These are phyloP conservation scores for Chlorella vulgaris DNA, from an alignment of 139 green algal species.

Conservation along the genomic window DNA sequence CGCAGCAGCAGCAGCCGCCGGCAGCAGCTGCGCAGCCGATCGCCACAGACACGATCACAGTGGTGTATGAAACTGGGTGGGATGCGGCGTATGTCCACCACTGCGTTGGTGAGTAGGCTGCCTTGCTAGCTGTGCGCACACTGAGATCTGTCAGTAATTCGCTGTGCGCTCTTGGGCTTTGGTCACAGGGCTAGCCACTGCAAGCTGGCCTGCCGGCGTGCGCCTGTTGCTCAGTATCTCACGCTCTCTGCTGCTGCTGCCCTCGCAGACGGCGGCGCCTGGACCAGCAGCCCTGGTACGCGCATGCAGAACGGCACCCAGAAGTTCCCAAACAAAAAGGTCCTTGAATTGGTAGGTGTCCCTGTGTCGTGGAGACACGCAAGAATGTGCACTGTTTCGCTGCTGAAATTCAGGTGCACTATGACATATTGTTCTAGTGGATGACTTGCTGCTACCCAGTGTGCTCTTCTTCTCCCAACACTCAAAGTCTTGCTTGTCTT, in stretches of 20 bases:
- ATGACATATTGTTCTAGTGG: no score
- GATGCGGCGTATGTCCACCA: conserved; percentile 29
- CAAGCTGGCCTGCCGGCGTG: no score
- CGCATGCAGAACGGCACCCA: conserved; percentile 38
- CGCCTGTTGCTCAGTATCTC: not conserved
- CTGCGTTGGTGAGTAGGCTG: not conserved
- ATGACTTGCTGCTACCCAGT: no score
- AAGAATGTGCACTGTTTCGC: not conserved
- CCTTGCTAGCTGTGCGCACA: not conserved
- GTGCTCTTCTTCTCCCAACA: no score
- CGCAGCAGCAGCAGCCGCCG: conserved; percentile 1
- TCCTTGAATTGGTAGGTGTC: conserved; percentile 20
- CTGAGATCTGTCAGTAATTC: no score
- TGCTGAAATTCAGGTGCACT: no score
- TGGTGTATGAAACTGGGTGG: conserved; percentile 37
- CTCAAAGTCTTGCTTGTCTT: not conserved
- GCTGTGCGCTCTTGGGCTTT: no score
- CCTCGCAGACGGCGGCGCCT: conserved; percentile 10
- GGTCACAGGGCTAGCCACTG: no score
- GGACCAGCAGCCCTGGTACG: conserved; percentile 17
- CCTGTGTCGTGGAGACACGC: no score
- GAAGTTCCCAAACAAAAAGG: conserved; percentile 22
- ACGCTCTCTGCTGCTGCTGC: not conserved
- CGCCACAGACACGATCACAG: not conserved
- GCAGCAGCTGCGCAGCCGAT: not conserved